A percentile compares a stretch with the other conserved stretches of the same genome.
phyloP scores from a whole-genome alignment of 345 rosid genomes.

The Bretschneidera sinensis region DNA sequence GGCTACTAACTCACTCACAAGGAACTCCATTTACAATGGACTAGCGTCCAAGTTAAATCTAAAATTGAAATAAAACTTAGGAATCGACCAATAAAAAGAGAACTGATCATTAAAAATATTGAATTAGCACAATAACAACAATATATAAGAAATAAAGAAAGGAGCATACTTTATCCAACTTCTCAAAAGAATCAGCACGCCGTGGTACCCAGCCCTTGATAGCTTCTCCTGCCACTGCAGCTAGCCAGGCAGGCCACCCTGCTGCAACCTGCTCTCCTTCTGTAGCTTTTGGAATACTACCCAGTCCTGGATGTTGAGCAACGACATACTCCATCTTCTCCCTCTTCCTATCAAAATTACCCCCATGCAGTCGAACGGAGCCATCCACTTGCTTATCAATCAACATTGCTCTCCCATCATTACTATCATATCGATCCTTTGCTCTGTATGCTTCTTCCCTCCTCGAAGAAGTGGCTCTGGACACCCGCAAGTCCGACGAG shows the following conservation, averaged over 20 bases:
- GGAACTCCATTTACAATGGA: too few relatives aligned
- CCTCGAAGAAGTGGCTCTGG: constrained; percentile 64
- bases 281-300: constrained; percentile 60
- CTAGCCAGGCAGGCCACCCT: constrained; percentile 99
- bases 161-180: constrained; percentile 78
- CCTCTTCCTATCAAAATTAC: constrained; percentile 60
- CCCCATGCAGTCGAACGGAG: constrained; percentile 48
- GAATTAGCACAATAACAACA: neutral
- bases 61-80: neutral
- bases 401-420: constrained; percentile 51
- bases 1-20: neutral
- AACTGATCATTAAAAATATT: neutral
- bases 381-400: constrained; percentile 70
- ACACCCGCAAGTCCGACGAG: constrained; percentile 48
- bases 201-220: constrained; percentile 94
- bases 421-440: constrained; percentile 51
- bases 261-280: constrained; percentile 97
- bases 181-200: constrained; percentile 95
- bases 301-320: constrained; percentile 50
- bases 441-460: constrained; percentile 59
- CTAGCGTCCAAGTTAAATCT: neutral
- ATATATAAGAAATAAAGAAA: constrained; percentile 12
- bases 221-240: constrained; percentile 96
- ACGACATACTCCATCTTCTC: constrained; percentile 54
- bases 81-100: neutral